These are phyloP conservation scores for Balakata baccata DNA, from an alignment of 345 rosid genomes.

Conservation along the genomic window DNA sequence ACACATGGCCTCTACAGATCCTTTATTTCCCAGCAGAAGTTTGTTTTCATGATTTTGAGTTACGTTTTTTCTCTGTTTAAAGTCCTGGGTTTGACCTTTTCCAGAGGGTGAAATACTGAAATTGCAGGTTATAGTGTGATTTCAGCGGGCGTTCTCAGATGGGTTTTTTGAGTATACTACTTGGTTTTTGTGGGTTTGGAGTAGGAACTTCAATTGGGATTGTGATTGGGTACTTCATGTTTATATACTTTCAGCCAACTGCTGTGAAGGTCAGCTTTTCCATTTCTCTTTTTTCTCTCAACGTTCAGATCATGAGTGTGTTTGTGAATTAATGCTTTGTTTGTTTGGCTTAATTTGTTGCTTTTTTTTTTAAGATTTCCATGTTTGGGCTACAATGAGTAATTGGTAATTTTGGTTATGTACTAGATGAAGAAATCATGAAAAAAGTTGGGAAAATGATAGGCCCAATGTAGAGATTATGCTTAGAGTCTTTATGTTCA, in stretches of 20 bases:
- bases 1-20: background rate
- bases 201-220: constrained; percentile 73
- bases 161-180: constrained; percentile 62
- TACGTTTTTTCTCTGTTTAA: background rate
- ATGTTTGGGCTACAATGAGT: background rate
- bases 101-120: background rate
- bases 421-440: background rate
- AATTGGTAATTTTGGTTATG: background rate
- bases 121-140: constrained; percentile 4
- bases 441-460: background rate
- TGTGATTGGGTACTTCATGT: constrained; percentile 69
- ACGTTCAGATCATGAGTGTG: constrained; percentile 4
- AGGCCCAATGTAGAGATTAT: no score
- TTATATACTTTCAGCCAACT: constrained; percentile 62
- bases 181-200: constrained; percentile 71
- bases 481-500: background rate
- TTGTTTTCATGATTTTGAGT: background rate
- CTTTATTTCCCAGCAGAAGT: background rate
- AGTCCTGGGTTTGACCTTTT: background rate
- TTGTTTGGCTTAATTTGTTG: background rate
- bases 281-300: background rate
- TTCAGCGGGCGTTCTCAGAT: constrained; percentile 31
- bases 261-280: constrained; percentile 57
- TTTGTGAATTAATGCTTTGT: constrained; percentile 5
- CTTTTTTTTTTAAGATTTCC: background rate